Evolutionary conservation across 2,329 filamentous ascomycete species (phyloP).

Genomic region (Cladosporium austrohemisphaericum): DNA sequence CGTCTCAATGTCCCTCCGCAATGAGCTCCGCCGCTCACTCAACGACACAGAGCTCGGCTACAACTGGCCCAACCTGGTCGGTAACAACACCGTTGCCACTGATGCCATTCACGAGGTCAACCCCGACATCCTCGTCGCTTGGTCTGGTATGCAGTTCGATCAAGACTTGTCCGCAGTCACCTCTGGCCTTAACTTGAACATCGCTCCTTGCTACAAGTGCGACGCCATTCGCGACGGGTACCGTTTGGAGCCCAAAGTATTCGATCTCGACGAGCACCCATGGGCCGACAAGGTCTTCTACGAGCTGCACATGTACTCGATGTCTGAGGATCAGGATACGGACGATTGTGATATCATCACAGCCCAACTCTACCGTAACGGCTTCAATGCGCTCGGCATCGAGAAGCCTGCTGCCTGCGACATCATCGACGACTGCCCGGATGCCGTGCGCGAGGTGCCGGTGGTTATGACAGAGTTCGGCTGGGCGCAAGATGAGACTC

Average conservation of each 20-base stretch:
- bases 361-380: slow-evolving; percentile 48
- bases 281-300: slow-evolving; percentile 50
- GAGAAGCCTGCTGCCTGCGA: slow-evolving; percentile 35
- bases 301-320: slow-evolving; percentile 45
- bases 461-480: slow-evolving; percentile 39
- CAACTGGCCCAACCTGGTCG: slow-evolving; percentile 25
- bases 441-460: slow-evolving; percentile 34
- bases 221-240: slow-evolving; percentile 41
- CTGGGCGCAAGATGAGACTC: slow-evolving; percentile 34
- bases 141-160: slow-evolving; percentile 26
- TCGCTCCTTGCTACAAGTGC: slow-evolving; percentile 39
- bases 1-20: slow-evolving; percentile 26
- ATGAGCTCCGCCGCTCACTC: slow-evolving; percentile 24
- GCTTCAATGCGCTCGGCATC: slow-evolving; percentile 47
- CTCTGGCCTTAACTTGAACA: slow-evolving; percentile 34
- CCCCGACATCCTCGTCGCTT: slow-evolving; percentile 24
- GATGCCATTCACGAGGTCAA: slow-evolving; percentile 26
- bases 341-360: slow-evolving; percentile 48
- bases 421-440: slow-evolving; percentile 33
- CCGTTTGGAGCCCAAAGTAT: slow-evolving; percentile 43
- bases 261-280: slow-evolving; percentile 44
- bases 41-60: slow-evolving; percentile 23
- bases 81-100: slow-evolving; percentile 24
- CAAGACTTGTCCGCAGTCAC: slow-evolving; percentile 30
- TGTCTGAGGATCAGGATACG: slow-evolving; percentile 35